Conservation (phyloP, 1,139 yeast genomes). For the Geotrichum aggregatum region DNA sequence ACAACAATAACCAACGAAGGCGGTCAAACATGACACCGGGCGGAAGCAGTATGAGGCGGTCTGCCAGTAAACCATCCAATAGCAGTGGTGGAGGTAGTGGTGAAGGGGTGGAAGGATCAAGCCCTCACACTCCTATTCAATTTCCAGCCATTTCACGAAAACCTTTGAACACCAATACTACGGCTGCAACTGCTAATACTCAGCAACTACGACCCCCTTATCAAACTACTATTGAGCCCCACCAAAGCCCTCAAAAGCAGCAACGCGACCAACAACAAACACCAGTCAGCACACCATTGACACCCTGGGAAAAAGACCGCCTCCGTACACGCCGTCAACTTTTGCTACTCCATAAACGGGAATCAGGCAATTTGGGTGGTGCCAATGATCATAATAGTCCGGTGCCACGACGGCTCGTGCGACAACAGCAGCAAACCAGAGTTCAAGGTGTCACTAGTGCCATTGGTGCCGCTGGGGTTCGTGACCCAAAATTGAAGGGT, state of each 20-base stretch:
- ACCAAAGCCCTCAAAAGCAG: neutral
- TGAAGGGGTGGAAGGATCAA: neutral
- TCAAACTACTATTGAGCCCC: too few species aligned
- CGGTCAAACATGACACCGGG: slow-evolving; percentile 3
- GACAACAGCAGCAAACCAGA: slow-evolving; percentile 1
- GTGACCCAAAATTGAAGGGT: too few species aligned
- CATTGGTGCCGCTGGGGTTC: too few species aligned
- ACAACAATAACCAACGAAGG: neutral
- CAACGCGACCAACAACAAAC: neutral
- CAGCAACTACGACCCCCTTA: too few species aligned
- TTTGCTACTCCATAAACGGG: slow-evolving; percentile 5
- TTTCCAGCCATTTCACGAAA: neutral
- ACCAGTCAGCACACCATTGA: slow-evolving; percentile 2
- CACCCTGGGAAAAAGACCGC: slow-evolving; percentile 17
- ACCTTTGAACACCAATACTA: neutral
- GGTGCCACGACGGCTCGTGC: neutral
- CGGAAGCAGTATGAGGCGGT: neutral
- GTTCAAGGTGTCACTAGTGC: too few species aligned
- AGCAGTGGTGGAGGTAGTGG: too few species aligned
- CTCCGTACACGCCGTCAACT: slow-evolving; percentile 8
- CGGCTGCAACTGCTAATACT: neutral
- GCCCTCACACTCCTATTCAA: slow-evolving; percentile 1
- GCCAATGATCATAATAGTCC: neutral
- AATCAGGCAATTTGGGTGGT: neutral
- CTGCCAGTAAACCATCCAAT: neutral